A percentile compares a stretch with the other conserved stretches of the same genome.
phyloP scores from a whole-genome alignment of 257 asterid genomes.

The Nicotiana attenuata region DNA sequence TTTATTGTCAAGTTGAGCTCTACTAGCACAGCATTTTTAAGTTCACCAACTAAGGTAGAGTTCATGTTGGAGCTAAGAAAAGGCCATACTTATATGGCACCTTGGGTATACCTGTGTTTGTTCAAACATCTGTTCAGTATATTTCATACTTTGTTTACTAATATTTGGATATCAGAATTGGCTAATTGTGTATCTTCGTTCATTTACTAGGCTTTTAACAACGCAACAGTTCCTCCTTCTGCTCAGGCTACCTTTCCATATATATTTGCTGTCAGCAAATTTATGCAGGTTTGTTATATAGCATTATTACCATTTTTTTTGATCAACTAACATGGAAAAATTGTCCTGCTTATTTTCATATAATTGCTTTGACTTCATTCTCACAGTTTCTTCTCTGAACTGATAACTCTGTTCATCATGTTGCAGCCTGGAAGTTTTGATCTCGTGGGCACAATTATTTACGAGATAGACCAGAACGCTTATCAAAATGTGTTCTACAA shows the following conservation, averaged over 20 bases:
- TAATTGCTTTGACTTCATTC: background rate
- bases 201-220: constrained; percentile 57
- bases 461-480: constrained; percentile 76
- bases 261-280: constrained; percentile 84
- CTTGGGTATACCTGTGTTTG: background rate
- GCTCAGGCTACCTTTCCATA: constrained; percentile 92
- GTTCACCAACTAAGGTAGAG: no score
- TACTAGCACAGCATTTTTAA: no score
- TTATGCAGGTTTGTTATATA: constrained; percentile 66
- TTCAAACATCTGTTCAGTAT: background rate
- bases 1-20: no score
- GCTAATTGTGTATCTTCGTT: constrained; percentile 4
- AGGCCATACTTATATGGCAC: no score
- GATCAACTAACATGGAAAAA: background rate
- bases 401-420: background rate
- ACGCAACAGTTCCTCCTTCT: constrained; percentile 89
- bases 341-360: background rate
- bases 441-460: constrained; percentile 81
- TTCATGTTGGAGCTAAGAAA: no score
- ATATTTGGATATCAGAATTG: background rate
- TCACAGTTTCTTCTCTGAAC: constrained; percentile 3
- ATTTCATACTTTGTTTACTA: background rate
- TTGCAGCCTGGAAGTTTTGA: constrained; percentile 92
- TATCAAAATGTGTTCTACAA: constrained; percentile 85
- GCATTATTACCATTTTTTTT: constrained; percentile 7